Evolutionary conservation across 805 yeast species (phyloP), one percentile per base, ranked within the genome.

Genomic region (Naumovozyma castellii): DNA sequence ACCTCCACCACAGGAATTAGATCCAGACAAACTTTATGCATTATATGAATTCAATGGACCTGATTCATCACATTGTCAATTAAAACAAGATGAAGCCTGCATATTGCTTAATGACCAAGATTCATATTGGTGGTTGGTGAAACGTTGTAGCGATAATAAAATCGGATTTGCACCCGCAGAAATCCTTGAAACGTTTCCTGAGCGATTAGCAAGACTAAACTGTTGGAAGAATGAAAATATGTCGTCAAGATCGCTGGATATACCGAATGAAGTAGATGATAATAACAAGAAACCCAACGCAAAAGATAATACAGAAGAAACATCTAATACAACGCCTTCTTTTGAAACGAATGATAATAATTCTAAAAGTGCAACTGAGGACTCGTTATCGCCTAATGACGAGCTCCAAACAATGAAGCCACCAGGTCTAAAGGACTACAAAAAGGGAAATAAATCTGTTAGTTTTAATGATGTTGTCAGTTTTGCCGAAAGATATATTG

Each of bases 131-230:
- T 92, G 98, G 97, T 67, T 90, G 9, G 90, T 92, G 49, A 60
- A 73, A 51, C 57, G 69, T 44, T 67, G 68, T 32, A 61, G 57
- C 34, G 83, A 78, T 56, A 79, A 79, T 2, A 72, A 78, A 48
- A 78, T 90, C 39, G 98, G 98, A 1, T 92, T 88, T 66, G 94
- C 94, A 2, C 98, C 98, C 1, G 97, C 97, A 1, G 98, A 92
- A 59, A 77, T 92, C 42, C 65, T 92, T 29, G 98, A 92, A 61
- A 85, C 95, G 0, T 87, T 84, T 45, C 82, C 78, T 35, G 98
- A 92, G 62, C 69, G 97, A 43, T 64, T 92, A 39, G 98, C 98
- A 0, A 70, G 97, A 41, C 67, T 88, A 32, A 92, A 92, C 58
- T 84, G 95, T 62, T 85, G 90, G 76, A 80, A 85, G 49, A 90